Conservation (phyloP, 2,329 filamentous ascomycete genomes). For the Fusarium sp. region DNA sequence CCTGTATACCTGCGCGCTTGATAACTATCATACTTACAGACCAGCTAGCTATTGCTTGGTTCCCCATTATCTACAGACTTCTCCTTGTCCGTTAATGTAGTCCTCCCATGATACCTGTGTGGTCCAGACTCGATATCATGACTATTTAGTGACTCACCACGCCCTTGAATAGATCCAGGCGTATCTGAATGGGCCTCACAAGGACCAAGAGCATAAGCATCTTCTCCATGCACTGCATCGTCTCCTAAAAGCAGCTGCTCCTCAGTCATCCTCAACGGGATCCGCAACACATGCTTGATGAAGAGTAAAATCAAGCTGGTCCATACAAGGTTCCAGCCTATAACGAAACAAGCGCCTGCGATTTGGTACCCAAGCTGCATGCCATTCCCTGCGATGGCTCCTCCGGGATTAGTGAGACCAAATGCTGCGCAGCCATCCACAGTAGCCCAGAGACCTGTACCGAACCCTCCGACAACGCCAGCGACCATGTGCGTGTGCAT, state of each 20-base stretch:
- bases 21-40: too few species aligned
- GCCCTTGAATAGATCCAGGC: not conserved
- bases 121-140: not conserved
- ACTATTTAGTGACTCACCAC: not conserved
- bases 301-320: constrained; percentile 2
- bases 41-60: not conserved
- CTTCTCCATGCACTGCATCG: constrained; percentile 6
- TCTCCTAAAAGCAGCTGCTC: not conserved
- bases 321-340: constrained; percentile 7
- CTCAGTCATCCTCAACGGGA: constrained; percentile 4
- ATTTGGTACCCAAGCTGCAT: constrained; percentile 7
- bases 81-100: not conserved
- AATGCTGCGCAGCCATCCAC: constrained; percentile 3
- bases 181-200: not conserved
- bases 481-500: constrained; percentile 8
- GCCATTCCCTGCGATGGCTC: not conserved
- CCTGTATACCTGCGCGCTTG: too few species aligned
- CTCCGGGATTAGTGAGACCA: constrained; percentile 7
- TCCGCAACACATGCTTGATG: not conserved
- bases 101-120: not conserved
- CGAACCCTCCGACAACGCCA: not conserved
- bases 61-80: not conserved
- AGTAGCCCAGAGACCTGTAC: constrained; percentile 3
- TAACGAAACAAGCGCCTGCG: not conserved
- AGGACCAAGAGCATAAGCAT: constrained; percentile 4